Percentiles rank a stretch among this genome's conserved stretches.
phyloP scores from a whole-genome alignment of 2,329 filamentous ascomycete species.

The Aspergillus sp. region DNA sequence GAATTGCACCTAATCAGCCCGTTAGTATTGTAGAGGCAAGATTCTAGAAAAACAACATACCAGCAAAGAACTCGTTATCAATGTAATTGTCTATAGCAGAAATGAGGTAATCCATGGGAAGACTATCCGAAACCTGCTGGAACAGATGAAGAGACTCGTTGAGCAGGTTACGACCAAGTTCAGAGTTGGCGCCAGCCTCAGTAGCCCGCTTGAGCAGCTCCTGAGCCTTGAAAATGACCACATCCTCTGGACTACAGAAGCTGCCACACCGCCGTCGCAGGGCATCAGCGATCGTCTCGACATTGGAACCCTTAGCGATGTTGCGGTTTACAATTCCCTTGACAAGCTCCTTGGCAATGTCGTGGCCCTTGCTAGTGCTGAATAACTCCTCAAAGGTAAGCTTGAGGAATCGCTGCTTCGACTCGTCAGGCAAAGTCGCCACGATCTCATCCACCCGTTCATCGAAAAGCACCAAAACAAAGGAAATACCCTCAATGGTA shows the following conservation, averaged over 20 bases:
- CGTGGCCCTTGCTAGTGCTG: slow-evolving; percentile 68
- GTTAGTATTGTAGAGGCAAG: neutral
- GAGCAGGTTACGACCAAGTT: slow-evolving; percentile 68
- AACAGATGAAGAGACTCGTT: slow-evolving; percentile 87
- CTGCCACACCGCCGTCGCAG: slow-evolving; percentile 84
- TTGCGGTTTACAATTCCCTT: slow-evolving; percentile 98
- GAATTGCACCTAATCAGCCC: slow-evolving; percentile 60
- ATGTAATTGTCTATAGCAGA: slow-evolving; percentile 74
- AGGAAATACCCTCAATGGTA: slow-evolving; percentile 94
- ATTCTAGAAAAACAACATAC: slow-evolving; percentile 23
- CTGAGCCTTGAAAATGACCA: slow-evolving; percentile 96
- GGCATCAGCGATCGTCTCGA: slow-evolving; percentile 95
- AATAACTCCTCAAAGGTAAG: slow-evolving; percentile 88
- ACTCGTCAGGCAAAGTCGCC: slow-evolving; percentile 62
- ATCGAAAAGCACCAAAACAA: slow-evolving; percentile 89
- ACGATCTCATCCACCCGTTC: slow-evolving; percentile 88
- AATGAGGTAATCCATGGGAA: slow-evolving; percentile 74
- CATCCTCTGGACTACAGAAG: slow-evolving; percentile 96
- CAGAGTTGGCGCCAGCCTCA: slow-evolving; percentile 68
- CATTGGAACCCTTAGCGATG: slow-evolving; percentile 92
- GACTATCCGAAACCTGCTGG: slow-evolving; percentile 74
- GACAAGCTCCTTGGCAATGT: slow-evolving; percentile 86
- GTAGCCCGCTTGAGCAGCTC: slow-evolving; percentile 85
- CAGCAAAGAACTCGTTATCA: slow-evolving; percentile 79
- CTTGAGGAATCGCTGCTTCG: slow-evolving; percentile 62